Base-by-base conservation (phyloP, 306 rosid genomes). In the Hippophae tibetana region DNA sequence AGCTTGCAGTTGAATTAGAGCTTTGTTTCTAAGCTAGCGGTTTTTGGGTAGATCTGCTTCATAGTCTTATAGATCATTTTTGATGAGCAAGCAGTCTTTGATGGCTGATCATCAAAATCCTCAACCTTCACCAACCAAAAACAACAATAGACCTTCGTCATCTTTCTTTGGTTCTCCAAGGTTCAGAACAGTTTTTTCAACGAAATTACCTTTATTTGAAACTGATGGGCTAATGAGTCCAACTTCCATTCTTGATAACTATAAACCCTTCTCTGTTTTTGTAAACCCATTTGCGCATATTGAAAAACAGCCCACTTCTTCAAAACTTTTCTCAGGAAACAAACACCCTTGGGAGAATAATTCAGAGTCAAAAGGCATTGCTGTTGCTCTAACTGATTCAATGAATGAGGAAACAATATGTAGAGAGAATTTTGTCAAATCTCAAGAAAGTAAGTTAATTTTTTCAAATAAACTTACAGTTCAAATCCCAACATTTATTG, bases 171-270 rank as follows among this genome's bases (percentile, higher is more conserved):
- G 58, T 45, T 83, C 89, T 38, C 84, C 89, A 47, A 85, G 76
- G 43, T 85, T 83, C 45, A 69, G 78, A 76, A 18, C 23, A 18
- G 85, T 81, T 51, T 75, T 83, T 64, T 72, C 79, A 31, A 52
- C 61, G 5, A 83, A 79, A 63, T 73, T 31, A 31, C 3, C 77
- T 55, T 69, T 74, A 51, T 74, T 72, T 13, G 85, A 78, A 59
- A 56, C 62, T 51, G 92, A 85, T 38, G 62, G 78, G 60, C 11
- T 78, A 12, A 58, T 69, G 18, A 87, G 96, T 59, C 98, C 98
- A 47, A 83, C 95, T 56, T 92, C 95, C 43, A 76, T 80, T 41
- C 88, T 92, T 48, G 95, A 87, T 72, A 69, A 76, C 31, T 31
- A 31, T 31, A 75, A 55, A 61, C 75, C 80, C 7, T 63, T 82